These are phyloP conservation scores for Calonectria pteridis DNA, from an alignment of 2,329 filamentous ascomycete species.

Conservation along the genomic window DNA sequence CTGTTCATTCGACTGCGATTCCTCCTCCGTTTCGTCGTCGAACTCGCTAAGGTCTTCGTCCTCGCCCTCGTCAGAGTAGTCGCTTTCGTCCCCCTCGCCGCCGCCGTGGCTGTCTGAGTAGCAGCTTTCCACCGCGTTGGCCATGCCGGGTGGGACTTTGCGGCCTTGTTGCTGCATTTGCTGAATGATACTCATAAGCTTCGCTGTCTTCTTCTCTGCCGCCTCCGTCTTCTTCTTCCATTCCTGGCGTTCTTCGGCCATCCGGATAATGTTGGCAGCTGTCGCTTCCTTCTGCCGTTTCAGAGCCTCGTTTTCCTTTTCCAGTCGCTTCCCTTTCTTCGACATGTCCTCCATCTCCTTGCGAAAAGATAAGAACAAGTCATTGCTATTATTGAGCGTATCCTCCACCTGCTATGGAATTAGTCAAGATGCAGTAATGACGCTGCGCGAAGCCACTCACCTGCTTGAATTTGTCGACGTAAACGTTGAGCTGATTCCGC, in stretches of 20 bases:
- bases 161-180: conserved; percentile 96
- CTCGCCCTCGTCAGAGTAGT: conserved; percentile 74
- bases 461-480: conserved; percentile 99
- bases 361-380: conserved; percentile 94
- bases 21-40: conserved; percentile 71
- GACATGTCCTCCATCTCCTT: conserved; percentile 99
- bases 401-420: conserved; percentile 83
- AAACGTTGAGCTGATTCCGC: conserved; percentile 95
- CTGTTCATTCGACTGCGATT: conserved; percentile 53
- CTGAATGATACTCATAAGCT: conserved; percentile 93
- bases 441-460: conserved; percentile 64
- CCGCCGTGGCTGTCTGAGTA: conserved; percentile 67
- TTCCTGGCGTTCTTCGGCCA: conserved; percentile 94
- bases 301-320: conserved; percentile 93
- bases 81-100: conserved; percentile 69
- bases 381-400: conserved; percentile 97
- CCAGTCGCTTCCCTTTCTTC: conserved; percentile 96
- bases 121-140: conserved; percentile 69
- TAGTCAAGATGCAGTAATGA: conserved; percentile 41
- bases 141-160: conserved; percentile 76
- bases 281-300: conserved; percentile 95
- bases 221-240: conserved; percentile 75
- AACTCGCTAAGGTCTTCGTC: conserved; percentile 75
- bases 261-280: conserved; percentile 94
- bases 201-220: conserved; percentile 81